Evolutionary conservation across 768 basidiomycete species (phyloP), one percentile per base, ranked within the genome.

Genomic region (Podaxis sp.): DNA sequence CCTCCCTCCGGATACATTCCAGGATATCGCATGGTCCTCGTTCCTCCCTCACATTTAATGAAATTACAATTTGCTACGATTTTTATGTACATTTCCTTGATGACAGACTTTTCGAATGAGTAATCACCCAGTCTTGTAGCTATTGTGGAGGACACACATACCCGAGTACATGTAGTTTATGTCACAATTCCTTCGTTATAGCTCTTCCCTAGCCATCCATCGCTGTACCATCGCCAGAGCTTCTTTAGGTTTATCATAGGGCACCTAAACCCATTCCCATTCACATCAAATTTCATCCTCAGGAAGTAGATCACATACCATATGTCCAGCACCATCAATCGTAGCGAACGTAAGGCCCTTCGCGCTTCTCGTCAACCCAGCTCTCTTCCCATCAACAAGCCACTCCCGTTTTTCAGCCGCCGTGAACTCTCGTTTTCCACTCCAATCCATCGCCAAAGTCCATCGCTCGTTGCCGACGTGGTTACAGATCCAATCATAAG

Each of bases 401-500:
- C 92, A 93, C 35, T 84, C 82, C 59, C 78, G 72, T 69, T 86
- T 71, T n/a, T 76, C 72, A 73, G 64, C 64, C 61, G 4, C 69
- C 51, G 9, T 68, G 83, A 66, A 77, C 74, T 65, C 80, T 62
- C 64, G 64, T 54, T 79, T 73, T 1, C 89, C 89, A 50, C 80
- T 83, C 92, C 92, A 93, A 55, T 88, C 83, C 63, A 93, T 76
- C 35, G 74, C 73, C 51, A 86, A 72, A 6, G 85, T 83, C 90
- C 90, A 93, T 28, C 80, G 76, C 65, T 87, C 82, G 69, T 92
- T 93, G 5, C 86, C 88, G 25, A 89, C 74, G 79, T 84, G 87
- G 69, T 91, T 90, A 70, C 89, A 90, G 53, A 84, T 84, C 83
- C 83, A 89, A 64, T 90, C 88, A 61, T 87, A 85, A 25, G 78